phyloP scores from a whole-genome alignment of 768 basidiomycete genomes.

The Amanita thiersii region DNA sequence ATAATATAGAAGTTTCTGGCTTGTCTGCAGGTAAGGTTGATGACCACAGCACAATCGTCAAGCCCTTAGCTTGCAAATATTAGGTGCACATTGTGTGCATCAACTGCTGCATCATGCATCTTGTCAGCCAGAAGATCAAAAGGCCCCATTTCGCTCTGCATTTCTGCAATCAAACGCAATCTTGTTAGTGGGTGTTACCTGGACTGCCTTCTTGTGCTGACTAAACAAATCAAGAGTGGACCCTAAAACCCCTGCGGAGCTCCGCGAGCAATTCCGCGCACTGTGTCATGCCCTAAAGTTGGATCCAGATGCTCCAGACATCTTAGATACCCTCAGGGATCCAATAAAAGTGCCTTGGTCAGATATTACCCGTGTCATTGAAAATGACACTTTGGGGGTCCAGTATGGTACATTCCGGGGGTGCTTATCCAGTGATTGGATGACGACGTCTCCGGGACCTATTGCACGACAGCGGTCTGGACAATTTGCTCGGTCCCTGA shows the following conservation, averaged over 20 bases:
- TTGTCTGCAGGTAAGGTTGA: conserved; percentile 54
- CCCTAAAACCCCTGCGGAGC: conserved; percentile 52
- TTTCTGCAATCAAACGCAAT: conserved; percentile 71
- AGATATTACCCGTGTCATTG: conserved; percentile 49
- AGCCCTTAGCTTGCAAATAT: not conserved
- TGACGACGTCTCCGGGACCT: conserved; percentile 41
- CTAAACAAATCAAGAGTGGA: conserved; percentile 26
- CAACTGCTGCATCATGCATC: conserved; percentile 68
- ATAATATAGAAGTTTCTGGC: conserved; percentile 54
- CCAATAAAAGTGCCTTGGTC: conserved; percentile 37
- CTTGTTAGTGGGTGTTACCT: conserved; percentile 33
- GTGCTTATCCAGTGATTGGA: conserved; percentile 51
- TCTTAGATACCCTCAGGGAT: conserved; percentile 45
- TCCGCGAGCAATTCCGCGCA: conserved; percentile 54
- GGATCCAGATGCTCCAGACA: conserved; percentile 41
- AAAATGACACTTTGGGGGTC: conserved; percentile 44
- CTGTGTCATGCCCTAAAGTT: conserved; percentile 49
- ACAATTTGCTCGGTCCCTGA: conserved; percentile 43
- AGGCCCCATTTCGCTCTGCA: conserved; percentile 61
- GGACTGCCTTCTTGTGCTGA: not conserved
- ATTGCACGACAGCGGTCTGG: conserved; percentile 67
- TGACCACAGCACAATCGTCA: not conserved
- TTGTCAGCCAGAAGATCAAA: conserved; percentile 42
- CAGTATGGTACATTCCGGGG: conserved; percentile 63
- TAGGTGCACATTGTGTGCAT: conserved; percentile 69